Percentiles rank a stretch among this genome's conserved stretches.
Evolutionary conservation across 345 rosid genomes (phyloP).

Genomic region (Eucalyptus cloeziana): DNA sequence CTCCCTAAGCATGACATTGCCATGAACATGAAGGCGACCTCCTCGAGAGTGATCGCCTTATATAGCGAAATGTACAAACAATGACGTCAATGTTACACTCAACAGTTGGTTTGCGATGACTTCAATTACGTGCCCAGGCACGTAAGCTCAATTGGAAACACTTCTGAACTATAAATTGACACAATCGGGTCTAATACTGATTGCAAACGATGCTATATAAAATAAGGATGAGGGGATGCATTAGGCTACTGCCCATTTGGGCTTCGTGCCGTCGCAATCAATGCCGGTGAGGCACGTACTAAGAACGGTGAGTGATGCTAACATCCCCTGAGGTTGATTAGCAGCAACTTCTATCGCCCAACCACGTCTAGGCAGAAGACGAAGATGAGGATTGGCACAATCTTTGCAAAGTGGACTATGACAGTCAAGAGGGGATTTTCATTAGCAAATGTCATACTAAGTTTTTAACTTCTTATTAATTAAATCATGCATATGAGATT

Average conservation of each 20-base stretch:
- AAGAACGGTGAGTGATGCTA: fast-evolving
- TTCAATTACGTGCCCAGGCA: not conserved
- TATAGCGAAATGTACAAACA: too few relatives aligned
- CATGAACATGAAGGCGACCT: not conserved
- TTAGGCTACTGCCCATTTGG: not conserved
- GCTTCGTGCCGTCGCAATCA: fast-evolving
- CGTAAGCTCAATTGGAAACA: too few relatives aligned
- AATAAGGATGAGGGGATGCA: not conserved
- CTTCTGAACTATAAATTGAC: not conserved
- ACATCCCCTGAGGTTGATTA: too few relatives aligned
- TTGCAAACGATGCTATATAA: too few relatives aligned
- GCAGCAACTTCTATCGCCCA: fast-evolving
- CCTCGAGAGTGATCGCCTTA: too few relatives aligned
- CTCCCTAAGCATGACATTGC: not conserved
- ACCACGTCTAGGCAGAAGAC: not conserved
- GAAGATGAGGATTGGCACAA: fast-evolving
- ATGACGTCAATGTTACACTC: not conserved
- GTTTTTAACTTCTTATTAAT: too few relatives aligned
- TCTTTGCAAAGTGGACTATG: too few relatives aligned
- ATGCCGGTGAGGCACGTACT: not conserved
- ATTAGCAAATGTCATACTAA: not conserved
- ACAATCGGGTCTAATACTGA: too few relatives aligned
- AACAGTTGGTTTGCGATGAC: fast-evolving
- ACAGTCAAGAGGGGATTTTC: too few relatives aligned
- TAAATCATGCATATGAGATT: not conserved